These are phyloP conservation scores for Chaetomium strumarium DNA, from an alignment of 2,329 filamentous ascomycete species.

Conservation along the genomic window DNA sequence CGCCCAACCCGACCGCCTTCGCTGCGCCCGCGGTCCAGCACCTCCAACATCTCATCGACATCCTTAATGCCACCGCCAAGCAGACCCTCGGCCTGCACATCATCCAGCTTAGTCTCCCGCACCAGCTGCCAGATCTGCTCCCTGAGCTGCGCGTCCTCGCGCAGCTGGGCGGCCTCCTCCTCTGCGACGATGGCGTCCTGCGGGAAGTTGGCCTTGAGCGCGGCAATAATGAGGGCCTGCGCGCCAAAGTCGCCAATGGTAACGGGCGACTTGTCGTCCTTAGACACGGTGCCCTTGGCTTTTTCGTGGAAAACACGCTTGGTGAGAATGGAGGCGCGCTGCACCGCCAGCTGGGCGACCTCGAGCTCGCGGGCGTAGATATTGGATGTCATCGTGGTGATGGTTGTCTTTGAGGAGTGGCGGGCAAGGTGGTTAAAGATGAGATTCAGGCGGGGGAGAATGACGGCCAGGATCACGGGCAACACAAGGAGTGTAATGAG, in stretches of 20 bases:
- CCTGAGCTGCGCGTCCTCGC: constrained; percentile 38
- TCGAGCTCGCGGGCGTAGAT: constrained; percentile 67
- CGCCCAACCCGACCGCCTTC: constrained; percentile 66
- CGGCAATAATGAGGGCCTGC: constrained; percentile 50
- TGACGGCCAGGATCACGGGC: constrained; percentile 5
- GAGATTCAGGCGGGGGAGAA: constrained; percentile 4
- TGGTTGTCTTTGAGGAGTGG: neutral
- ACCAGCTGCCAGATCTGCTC: constrained; percentile 46
- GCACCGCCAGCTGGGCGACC: constrained; percentile 77
- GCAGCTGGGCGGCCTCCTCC: constrained; percentile 45
- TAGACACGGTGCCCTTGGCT: constrained; percentile 20
- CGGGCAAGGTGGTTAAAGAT: constrained; percentile 8
- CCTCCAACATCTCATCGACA: constrained; percentile 59
- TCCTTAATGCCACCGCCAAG: constrained; percentile 58
- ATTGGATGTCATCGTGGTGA: neutral
- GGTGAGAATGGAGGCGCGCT: constrained; percentile 55
- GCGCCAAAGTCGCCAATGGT: constrained; percentile 56
- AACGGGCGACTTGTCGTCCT: constrained; percentile 37
- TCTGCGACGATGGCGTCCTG: constrained; percentile 50
- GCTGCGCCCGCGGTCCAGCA: constrained; percentile 64
- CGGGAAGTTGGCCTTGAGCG: constrained; percentile 47
- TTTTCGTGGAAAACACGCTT: constrained; percentile 38
- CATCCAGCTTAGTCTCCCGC: constrained; percentile 54
- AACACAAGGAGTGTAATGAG: neutral
- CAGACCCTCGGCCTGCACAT: constrained; percentile 56